Base-by-base conservation (phyloP, 2,329 filamentous ascomycete species). In the Achaetomium macrosporum region DNA sequence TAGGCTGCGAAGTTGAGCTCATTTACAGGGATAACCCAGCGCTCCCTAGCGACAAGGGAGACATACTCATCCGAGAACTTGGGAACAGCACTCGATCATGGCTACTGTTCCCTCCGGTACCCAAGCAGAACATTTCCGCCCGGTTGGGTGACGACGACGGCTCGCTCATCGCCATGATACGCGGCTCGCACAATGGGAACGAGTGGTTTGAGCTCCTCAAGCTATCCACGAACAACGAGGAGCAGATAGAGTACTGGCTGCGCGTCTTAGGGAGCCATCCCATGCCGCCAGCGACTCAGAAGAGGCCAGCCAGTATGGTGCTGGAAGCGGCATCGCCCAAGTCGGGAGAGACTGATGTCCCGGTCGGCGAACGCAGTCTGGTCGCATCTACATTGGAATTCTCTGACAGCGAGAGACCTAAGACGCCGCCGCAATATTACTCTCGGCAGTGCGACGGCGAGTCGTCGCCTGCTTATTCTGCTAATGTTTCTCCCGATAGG, bases 11-110 rank as follows among this genome's bases (percentile, higher is more conserved):
- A 61, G 82, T 96, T 15, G 93, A 99, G 67, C 68, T 99, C 30
- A 78, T 97, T 13, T 80, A 92, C 59, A 83, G 93, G 64, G 92
- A 97, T 65, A 89, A 89, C 61, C 76, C 83, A 20, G 76, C 79
- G n/a, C 79, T 81, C 45, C 76, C 79, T 35, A 79, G 80, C 3
- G 81, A 85, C 57, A 74, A 80, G 45, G 90, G 92, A 7, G 93
- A 99, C 67, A 68, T 99, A n/a, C 79, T 99, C 19, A 86, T 99
- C 52, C 91, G 92, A 60, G 91, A 97, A 68, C 83, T 90, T n/a
- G 90, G 90, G 42, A 79, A 82, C 48, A 78, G 79, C 6, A 83
- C 86, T 13, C 82, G 83, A 49, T 74, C 76, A 29, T 97, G 90
- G 83, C 78, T 99, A 5, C 77, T 99, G 0, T 96, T 99, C 64